Evolutionary conservation across 2,329 filamentous ascomycete species (phyloP).

Genomic region (Pseudogymnoascus sp.): DNA sequence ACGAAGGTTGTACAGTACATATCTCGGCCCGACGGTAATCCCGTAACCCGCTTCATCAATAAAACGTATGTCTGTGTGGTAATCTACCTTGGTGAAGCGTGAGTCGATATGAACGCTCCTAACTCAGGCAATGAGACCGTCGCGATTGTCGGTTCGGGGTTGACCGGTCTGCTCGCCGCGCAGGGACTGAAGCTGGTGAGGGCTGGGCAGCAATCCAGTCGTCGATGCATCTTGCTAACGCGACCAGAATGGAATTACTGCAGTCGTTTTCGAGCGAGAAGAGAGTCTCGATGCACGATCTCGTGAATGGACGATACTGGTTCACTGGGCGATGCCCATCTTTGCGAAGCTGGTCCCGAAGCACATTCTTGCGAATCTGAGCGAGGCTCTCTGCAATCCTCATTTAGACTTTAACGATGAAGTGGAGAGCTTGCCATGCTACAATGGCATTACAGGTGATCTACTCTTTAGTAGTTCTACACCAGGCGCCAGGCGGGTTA

Average conservation of each 20-base stretch:
- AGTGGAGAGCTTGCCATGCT: slow-evolving; percentile 30
- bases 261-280: slow-evolving; percentile 32
- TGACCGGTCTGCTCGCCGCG: slow-evolving; percentile 34
- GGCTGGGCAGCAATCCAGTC: background rate
- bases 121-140: slow-evolving; percentile 19
- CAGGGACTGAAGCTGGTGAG: slow-evolving; percentile 34
- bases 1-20: background rate
- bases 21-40: background rate
- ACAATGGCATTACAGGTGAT: slow-evolving; percentile 34
- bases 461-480: slow-evolving; percentile 32
- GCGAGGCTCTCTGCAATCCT: slow-evolving; percentile 33
- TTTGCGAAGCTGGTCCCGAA: slow-evolving; percentile 33
- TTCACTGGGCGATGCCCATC: slow-evolving; percentile 37
- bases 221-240: slow-evolving; percentile 14
- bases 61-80: background rate
- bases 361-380: slow-evolving; percentile 28
- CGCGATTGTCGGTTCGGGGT: slow-evolving; percentile 35
- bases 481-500: slow-evolving; percentile 33
- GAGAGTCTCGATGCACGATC: slow-evolving; percentile 26
- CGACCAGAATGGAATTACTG: slow-evolving; percentile 31
- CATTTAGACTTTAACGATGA: slow-evolving; percentile 29
- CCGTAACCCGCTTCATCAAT: background rate
- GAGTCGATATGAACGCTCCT: background rate
- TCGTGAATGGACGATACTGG: slow-evolving; percentile 37
- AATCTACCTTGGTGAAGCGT: background rate